Evolutionary conservation across 140 eudicot species (phyloP).

Genomic region (Eryngium alpinum): DNA sequence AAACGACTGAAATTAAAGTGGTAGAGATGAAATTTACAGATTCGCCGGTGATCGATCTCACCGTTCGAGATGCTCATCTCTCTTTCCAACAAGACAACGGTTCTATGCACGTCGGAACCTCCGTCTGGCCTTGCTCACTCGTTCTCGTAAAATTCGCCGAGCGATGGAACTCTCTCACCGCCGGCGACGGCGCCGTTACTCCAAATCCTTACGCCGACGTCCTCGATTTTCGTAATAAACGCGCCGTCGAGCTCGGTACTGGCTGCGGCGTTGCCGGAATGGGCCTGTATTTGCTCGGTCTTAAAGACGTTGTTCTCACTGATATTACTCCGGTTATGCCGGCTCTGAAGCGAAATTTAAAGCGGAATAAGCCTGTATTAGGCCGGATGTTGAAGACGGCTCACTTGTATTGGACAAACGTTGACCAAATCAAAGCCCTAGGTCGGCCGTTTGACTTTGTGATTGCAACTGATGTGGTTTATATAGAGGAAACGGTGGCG

Average conservation of each 20-base stretch:
- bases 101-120: conserved; percentile 96
- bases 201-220: conserved; percentile 61
- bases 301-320: conserved; percentile 57
- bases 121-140: conserved; percentile 91
- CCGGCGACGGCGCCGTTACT: conserved; percentile 17
- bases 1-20: no score
- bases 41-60: conserved; percentile 77
- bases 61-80: conserved; percentile 43
- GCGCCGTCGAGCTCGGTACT: conserved; percentile 80
- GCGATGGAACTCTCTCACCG: conserved; percentile 52
- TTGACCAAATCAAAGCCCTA: conserved; percentile 45
- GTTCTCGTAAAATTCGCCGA: conserved; percentile 93
- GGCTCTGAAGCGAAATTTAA: conserved; percentile 75
- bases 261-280: conserved; percentile 90
- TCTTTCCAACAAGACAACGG: conserved; percentile 81
- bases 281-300: conserved; percentile 76
- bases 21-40: conserved; percentile 65
- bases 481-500: conserved; percentile 76
- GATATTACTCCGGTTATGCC: conserved; percentile 95
- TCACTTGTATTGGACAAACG: conserved; percentile 60
- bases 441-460: conserved; percentile 66
- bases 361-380: conserved; percentile 59
- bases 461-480: conserved; percentile 84
- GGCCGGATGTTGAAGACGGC: conserved; percentile 57
- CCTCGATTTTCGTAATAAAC: conserved; percentile 57